Base-by-base conservation (phyloP, 345 rosid genomes). In the Clausena lansium region DNA sequence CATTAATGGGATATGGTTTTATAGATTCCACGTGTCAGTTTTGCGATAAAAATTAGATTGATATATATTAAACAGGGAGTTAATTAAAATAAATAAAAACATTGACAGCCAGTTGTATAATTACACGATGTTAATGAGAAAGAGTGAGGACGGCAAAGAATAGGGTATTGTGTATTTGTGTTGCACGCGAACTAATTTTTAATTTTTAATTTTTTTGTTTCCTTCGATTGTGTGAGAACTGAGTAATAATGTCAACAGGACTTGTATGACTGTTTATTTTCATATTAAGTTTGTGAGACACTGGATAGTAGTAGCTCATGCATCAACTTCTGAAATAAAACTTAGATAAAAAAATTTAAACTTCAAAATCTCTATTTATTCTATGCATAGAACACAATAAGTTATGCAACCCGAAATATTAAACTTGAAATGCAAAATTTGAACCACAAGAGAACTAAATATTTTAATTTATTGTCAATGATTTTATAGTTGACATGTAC, bases 301-400 rank as follows among this genome's bases (percentile, higher is more conserved):
- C 39, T 5, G 55, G 22, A 14, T 5, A 17, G 7, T 5, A 17
- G 7, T 17, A 1, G 22, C 15, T 50, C 55, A 50, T 50, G 22
- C 50, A 41, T 41, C 50, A 41, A 45, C 17, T 11, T 45, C 15
- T 45, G 50, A 45, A 45, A 11, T 11, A 45, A 45, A 45, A 11
- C 50, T 11, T 45, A 11, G 47, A 41, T 14, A 10, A 39, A 39
- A 4, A n/a, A 41, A 2, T 45, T 80, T 85, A 15, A 74, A 41
- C 61, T 66, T 39, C 10, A 67, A 68, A 30, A 81, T 66, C 32
- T 79, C 78, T 76, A 41, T 79, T 79, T 84, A 81, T 64, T 84
- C 77, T 20, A n/a, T 33, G 1, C n/a, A 27, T 30, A 50, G 5
- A 39, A 11, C 24, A 11, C n/a, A 9, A 28, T 4, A 38, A 41